Evolutionary conservation across 176 grass and related monocot genomes (phyloP).

Genomic region (Olyra latifolia): DNA sequence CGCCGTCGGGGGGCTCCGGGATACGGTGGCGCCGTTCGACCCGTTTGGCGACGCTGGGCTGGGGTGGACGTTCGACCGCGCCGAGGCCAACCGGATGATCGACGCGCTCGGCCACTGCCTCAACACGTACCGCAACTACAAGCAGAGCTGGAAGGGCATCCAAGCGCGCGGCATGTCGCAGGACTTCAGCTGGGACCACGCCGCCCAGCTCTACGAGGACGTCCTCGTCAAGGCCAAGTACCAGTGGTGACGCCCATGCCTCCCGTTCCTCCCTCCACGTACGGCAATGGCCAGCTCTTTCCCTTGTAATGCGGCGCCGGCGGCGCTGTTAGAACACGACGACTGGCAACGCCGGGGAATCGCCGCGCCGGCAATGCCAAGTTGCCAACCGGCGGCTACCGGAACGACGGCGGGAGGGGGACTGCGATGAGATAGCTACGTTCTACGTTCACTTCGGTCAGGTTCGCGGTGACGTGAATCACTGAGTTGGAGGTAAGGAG

Average conservation of each 20-base stretch:
- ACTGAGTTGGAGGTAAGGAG: no score
- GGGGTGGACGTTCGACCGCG: constrained; percentile 85
- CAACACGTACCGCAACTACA: constrained; percentile 78
- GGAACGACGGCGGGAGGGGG: no score
- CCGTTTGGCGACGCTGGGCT: constrained; percentile 57
- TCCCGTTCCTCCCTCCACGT: no score
- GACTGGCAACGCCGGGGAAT: no score
- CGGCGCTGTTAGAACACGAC: no score
- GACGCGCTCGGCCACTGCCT: constrained; percentile 70
- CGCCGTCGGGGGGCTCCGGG: constrained; percentile 80
- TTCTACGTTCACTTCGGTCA: background rate
- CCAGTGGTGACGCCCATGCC: constrained; percentile 59
- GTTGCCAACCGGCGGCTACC: no score
- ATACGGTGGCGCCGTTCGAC: constrained; percentile 78
- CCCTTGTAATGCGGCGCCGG: no score
- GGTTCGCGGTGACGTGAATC: background rate
- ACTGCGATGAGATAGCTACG: no score
- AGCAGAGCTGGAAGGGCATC: constrained; percentile 74
- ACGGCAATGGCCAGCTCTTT: no score
- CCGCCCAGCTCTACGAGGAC: constrained; percentile 79
- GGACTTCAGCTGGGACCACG: constrained; percentile 91
- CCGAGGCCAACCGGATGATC: constrained; percentile 62
- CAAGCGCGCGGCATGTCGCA: constrained; percentile 77
- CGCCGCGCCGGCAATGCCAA: no score
- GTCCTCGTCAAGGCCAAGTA: constrained; percentile 95